Evolutionary conservation across 768 basidiomycete genomes (phyloP).

Genomic region (Russula dissimulans): DNA sequence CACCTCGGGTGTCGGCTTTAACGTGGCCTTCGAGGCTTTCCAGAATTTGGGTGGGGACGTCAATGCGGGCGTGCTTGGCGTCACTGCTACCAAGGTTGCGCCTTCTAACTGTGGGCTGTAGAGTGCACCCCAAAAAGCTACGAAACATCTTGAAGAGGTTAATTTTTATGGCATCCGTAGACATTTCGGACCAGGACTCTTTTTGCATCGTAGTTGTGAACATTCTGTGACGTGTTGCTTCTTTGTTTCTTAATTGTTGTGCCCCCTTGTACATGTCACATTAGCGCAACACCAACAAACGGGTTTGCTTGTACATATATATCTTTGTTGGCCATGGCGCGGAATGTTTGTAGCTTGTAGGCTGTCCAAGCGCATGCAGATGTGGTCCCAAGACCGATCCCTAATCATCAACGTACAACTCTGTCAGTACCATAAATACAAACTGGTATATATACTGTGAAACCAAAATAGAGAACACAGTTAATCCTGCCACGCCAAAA

Average conservation of each 20-base stretch:
- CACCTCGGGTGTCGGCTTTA: conserved; percentile 33
- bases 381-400: background rate
- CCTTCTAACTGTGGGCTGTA: conserved; percentile 22
- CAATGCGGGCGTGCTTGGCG: conserved; percentile 22
- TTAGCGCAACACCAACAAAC: too few species aligned
- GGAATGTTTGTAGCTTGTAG: too few species aligned
- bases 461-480: background rate
- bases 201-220: too few species aligned
- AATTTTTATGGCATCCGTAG: too few species aligned
- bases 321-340: too few species aligned
- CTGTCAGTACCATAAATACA: background rate
- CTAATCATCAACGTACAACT: background rate
- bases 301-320: too few species aligned
- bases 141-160: too few species aligned
- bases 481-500: background rate
- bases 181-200: too few species aligned
- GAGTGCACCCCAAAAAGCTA: background rate
- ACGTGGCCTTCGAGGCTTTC: conserved; percentile 27
- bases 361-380: background rate
- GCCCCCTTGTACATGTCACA: too few species aligned
- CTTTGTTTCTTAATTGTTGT: too few species aligned
- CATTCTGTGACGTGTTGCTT: too few species aligned
- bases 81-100: conserved; percentile 23
- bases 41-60: conserved; percentile 23
- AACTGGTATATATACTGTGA: background rate